Conservation (phyloP, 2,329 filamentous ascomycete genomes). For the Monilinia laxa region DNA sequence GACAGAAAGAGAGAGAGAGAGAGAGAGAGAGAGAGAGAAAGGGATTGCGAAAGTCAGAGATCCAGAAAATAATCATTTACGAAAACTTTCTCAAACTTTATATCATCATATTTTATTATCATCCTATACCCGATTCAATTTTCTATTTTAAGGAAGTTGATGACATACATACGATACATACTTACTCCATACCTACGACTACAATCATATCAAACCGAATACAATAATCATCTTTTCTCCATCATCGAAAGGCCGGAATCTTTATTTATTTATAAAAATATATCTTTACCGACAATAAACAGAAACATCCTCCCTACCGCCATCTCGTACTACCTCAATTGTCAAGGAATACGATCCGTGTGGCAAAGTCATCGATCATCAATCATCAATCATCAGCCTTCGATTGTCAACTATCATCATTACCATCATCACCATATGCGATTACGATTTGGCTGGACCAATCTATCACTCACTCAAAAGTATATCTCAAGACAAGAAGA, state of each 20-base stretch:
- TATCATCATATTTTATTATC: background rate
- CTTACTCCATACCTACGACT: background rate
- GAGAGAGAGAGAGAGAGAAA: background rate
- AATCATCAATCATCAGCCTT: conserved; percentile 2
- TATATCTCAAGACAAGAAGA: background rate
- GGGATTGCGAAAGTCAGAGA: background rate
- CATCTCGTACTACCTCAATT: background rate
- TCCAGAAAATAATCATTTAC: background rate
- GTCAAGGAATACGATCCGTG: conserved; percentile 18
- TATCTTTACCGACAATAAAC: background rate
- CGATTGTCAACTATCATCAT: conserved; percentile 2
- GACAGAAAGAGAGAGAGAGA: background rate
- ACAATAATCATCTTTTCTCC: background rate
- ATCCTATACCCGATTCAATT: background rate
- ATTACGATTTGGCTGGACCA: conserved; percentile 16
- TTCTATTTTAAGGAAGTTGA: conserved; percentile 14
- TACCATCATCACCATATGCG: background rate
- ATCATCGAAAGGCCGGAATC: background rate
- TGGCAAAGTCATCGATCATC: conserved; percentile 7
- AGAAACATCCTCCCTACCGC: background rate
- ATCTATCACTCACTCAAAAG: conserved; percentile 1
- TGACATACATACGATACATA: background rate
- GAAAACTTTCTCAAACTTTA: background rate
- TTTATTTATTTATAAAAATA: background rate
- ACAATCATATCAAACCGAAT: background rate